phyloP scores from a whole-genome alignment of 1,284 basidiomycete species.

The Naganishia liquefaciens region DNA sequence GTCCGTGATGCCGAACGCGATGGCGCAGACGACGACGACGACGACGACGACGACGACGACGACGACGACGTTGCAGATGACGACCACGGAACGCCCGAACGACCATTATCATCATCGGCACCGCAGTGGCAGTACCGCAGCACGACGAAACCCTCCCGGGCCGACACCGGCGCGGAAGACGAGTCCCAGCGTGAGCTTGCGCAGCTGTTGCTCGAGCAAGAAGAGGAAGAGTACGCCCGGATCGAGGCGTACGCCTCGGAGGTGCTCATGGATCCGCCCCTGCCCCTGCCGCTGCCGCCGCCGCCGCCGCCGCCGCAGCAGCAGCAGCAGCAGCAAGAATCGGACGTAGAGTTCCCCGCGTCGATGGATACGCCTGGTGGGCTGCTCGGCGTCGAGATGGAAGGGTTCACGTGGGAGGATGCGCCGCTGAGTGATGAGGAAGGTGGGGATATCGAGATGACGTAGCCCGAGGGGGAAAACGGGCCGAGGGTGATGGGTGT shows the following conservation, averaged over 20 bases:
- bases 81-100: neutral
- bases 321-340: neutral
- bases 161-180: neutral
- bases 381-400: slow-evolving; percentile 12
- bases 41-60: neutral
- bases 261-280: neutral
- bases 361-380: slow-evolving; percentile 18
- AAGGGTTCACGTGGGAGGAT: slow-evolving; percentile 28
- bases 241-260: slow-evolving; percentile 5
- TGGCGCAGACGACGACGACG: neutral
- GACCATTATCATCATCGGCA: neutral
- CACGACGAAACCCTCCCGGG: neutral
- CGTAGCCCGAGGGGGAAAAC: neutral
- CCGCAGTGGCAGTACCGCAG: slow-evolving; percentile 26
- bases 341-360: too few relatives aligned
- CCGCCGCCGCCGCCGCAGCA: too few relatives aligned
- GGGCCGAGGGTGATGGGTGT: too few relatives aligned
- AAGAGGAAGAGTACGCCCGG: slow-evolving; percentile 2
- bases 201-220: slow-evolving; percentile 10
- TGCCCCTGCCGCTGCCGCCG: too few relatives aligned
- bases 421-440: slow-evolving; percentile 16
- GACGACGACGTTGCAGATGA: neutral
- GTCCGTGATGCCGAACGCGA: slow-evolving; percentile 23
- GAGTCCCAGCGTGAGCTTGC: slow-evolving; percentile 1
- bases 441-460: slow-evolving; percentile 7